Conservation (phyloP, 495 filamentous ascomycete genomes). For the Zalerion maritima region DNA sequence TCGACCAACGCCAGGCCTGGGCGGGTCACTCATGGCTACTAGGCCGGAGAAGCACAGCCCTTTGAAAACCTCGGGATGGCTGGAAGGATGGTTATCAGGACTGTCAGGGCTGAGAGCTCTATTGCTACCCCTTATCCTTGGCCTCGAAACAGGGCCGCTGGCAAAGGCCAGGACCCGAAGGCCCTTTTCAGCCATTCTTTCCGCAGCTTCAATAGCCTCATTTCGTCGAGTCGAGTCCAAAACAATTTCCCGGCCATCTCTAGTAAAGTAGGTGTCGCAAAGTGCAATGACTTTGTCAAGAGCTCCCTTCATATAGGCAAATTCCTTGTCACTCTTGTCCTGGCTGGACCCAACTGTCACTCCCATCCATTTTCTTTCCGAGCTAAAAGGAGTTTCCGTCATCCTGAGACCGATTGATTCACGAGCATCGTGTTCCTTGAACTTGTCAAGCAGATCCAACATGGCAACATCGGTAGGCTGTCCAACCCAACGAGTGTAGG, state of each 20-base stretch:
- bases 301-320: constrained; percentile 90
- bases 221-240: constrained; percentile 65
- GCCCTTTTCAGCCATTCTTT: constrained; percentile 83
- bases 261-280: constrained; percentile 82
- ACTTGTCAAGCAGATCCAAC: constrained; percentile 76
- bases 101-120: too few species aligned
- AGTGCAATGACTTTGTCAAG: constrained; percentile 73
- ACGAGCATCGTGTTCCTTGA: constrained; percentile 80
- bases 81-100: too few species aligned
- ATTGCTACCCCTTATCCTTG: too few species aligned
- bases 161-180: constrained; percentile 85
- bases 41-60: constrained; percentile 80
- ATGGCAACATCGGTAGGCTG: constrained; percentile 95
- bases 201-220: constrained; percentile 65
- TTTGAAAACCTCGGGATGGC: constrained; percentile 46
- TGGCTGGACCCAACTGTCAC: constrained; percentile 59
- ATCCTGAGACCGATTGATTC: constrained; percentile 65
- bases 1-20: constrained; percentile 73
- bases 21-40: constrained; percentile 95
- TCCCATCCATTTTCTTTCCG: constrained; percentile 98
- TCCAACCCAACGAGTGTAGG: constrained; percentile 83
- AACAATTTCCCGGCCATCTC: constrained; percentile 73
- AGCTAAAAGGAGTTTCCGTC: constrained; percentile 86
- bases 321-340: constrained; percentile 39
- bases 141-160: constrained; percentile 44